A percentile compares a stretch with the other conserved stretches of the same genome.
These are phyloP conservation scores for Ophiostoma ips DNA, from an alignment of 2,329 filamentous ascomycete genomes.

Conservation along the genomic window DNA sequence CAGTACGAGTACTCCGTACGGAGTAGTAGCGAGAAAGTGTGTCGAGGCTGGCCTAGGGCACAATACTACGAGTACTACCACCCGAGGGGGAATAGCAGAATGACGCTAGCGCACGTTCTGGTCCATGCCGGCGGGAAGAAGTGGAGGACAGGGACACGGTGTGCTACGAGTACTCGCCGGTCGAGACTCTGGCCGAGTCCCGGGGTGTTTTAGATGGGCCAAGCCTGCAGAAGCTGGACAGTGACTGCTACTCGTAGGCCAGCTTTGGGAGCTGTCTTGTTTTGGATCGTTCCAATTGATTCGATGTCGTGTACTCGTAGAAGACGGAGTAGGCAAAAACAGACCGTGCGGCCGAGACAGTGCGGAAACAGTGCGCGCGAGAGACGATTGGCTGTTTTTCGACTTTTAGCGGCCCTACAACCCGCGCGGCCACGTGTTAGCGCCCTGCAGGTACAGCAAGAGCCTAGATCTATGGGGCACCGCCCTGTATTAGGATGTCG, in stretches of 20 bases:
- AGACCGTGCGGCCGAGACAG: not conserved
- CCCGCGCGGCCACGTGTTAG: not conserved
- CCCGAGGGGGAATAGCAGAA: not conserved
- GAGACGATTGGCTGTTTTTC: too few species aligned
- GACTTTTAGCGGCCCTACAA: not conserved
- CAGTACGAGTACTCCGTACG: too few species aligned
- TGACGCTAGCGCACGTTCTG: conserved; percentile 1
- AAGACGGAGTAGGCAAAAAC: too few species aligned
- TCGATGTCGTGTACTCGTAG: too few species aligned
- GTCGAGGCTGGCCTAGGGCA: too few species aligned
- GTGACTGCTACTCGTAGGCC: too few species aligned
- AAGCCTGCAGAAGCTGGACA: not conserved
- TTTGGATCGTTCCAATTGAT: too few species aligned
- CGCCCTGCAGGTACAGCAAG: not conserved
- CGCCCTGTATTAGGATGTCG: too few species aligned
- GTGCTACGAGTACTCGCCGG: not conserved
- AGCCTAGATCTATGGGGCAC: too few species aligned
- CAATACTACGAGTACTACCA: not conserved
- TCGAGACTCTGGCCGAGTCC: not conserved
- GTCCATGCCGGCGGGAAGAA: not conserved
- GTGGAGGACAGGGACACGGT: not conserved
- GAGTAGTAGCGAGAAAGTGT: not conserved
- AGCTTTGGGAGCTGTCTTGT: too few species aligned
- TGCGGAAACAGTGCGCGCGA: not conserved
- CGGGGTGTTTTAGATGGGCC: not conserved